Evolutionary conservation across 352 stramenopile genomes (phyloP).

Genomic region (Thalassiosira delicatula): DNA sequence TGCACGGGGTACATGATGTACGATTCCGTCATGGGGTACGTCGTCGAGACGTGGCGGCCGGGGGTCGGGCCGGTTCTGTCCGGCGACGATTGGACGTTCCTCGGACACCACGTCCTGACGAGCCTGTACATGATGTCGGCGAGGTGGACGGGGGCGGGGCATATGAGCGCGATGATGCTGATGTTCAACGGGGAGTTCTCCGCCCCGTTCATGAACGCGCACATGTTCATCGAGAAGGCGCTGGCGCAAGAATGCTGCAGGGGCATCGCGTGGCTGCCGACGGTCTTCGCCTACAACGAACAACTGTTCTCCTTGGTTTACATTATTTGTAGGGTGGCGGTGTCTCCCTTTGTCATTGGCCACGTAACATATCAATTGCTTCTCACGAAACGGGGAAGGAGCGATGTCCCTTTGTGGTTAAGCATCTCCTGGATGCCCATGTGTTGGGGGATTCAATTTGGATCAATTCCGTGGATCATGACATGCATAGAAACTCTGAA

Average conservation of each 20-base stretch:
- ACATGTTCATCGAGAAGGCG: conserved; percentile 66
- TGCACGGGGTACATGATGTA: conserved; percentile 84
- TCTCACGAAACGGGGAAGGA: conserved; percentile 49
- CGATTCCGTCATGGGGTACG: conserved; percentile 60
- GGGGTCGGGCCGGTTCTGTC: conserved; percentile 43
- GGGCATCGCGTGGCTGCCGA: conserved; percentile 32
- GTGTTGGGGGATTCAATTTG: no score
- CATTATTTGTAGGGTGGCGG: conserved; percentile 59
- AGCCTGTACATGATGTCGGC: conserved; percentile 72
- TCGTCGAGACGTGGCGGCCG: conserved; percentile 50
- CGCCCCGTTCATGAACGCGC: conserved; percentile 76
- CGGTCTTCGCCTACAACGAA: conserved; percentile 51
- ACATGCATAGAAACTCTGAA: no score
- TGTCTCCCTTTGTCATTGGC: conserved; percentile 50
- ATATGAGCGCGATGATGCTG: conserved; percentile 76
- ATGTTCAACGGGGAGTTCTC: conserved; percentile 80
- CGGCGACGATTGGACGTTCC: conserved; percentile 44
- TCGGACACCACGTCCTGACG: conserved; percentile 78
- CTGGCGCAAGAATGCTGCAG: conserved; percentile 67
- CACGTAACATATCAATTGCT: conserved; percentile 70
- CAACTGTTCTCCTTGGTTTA: conserved; percentile 65
- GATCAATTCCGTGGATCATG: no score
- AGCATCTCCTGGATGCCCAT: no score
- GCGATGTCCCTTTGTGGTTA: no score
- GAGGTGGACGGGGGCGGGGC: conserved; percentile 63